Base-by-base conservation (phyloP, 352 stramenopile genomes). In the Globisporangium rhizosaccharum region DNA sequence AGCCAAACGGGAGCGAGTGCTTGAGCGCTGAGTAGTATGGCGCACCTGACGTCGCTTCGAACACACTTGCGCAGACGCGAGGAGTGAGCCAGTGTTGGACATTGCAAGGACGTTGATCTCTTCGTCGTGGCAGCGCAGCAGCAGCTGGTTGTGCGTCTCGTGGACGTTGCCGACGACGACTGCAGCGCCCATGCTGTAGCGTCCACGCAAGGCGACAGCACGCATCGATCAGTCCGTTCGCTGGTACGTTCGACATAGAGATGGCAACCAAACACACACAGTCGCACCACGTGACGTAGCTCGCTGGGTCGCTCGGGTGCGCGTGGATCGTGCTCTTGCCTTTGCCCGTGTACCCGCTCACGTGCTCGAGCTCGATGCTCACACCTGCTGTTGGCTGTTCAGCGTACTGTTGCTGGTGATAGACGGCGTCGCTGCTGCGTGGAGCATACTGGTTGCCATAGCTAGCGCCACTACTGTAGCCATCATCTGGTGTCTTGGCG, bases 321-420 rank as follows among this genome's bases (percentile, higher is more conserved):
- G 73, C 71, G 59, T 84, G 75, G 18, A 85, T 68, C 42, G 75
- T 85, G 65, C 50, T 64, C 58, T 81, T 83, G 50, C 66, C 69
- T 45, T 82, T 83, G 57, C 71, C 77, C 11, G 73, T 85, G 56
- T 70, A 87, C 18, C 77, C 77, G 28, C 72, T 81, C 45, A 92
- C 68, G 37, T 88, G 80, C 59, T 92, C 80, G 8, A 92, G 68
- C 65, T 90, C 82, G 11, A 92, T 60, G 3, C 60, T 66, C 8
- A 52, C 65, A 8, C 56, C 15, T 36, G 25, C 15, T 54, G 52
- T 30, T 54, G 50, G 50, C 37, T 54, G 30, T 17, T 54, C 26
- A 1, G 0, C 41, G 15, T 46, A 46, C 15, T 9, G 4, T 15
- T 59, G 37, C 20, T 25, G 63, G 12, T 59, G 53, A 33, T 65